A percentile compares a stretch with the other conserved stretches of the same genome.
Conservation (phyloP, 2,329 filamentous ascomycete species). For the Arthroderma sp. region DNA sequence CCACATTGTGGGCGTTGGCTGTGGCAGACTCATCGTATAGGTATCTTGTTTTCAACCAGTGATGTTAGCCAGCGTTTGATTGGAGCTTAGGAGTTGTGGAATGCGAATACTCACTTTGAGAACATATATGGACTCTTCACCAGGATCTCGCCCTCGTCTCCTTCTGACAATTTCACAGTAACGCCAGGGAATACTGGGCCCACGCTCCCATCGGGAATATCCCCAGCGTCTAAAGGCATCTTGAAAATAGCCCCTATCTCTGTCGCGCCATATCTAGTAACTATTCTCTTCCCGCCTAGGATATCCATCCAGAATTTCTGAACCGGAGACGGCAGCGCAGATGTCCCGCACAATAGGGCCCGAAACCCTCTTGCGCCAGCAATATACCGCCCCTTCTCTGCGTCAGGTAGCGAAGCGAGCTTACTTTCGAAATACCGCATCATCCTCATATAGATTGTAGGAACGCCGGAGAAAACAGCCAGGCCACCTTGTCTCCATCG, state of each 20-base stretch:
- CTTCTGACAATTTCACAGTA: constrained; percentile 14
- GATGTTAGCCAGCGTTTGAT: no score
- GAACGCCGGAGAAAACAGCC: constrained; percentile 8
- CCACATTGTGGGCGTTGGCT: constrained; percentile 5
- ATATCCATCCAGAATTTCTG: constrained; percentile 12
- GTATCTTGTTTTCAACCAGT: constrained; percentile 4
- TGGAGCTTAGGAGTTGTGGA: no score
- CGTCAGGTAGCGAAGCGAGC: constrained; percentile 1
- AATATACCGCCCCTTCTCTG: constrained; percentile 5
- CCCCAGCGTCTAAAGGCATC: constrained; percentile 16
- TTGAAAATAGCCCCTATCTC: constrained; percentile 30
- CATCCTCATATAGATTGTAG: constrained; percentile 10
- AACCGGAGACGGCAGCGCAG: constrained; percentile 7
- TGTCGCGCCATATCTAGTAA: constrained; percentile 26
- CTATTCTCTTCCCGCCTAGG: constrained; percentile 9
- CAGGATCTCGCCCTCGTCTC: constrained; percentile 8
- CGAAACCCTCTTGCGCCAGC: constrained; percentile 6
- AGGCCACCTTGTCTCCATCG: constrained; percentile 7
- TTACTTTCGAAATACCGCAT: constrained; percentile 10
- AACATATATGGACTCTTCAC: constrained; percentile 7
- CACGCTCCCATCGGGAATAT: constrained; percentile 17
- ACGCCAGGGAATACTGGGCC: constrained; percentile 25
- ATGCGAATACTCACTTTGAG: constrained; percentile 1
- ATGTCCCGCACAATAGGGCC: constrained; percentile 8
- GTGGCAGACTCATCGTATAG: constrained; percentile 6